Conservation (phyloP, 1,139 yeast species). For the Geotrichum citri-aurantii region DNA sequence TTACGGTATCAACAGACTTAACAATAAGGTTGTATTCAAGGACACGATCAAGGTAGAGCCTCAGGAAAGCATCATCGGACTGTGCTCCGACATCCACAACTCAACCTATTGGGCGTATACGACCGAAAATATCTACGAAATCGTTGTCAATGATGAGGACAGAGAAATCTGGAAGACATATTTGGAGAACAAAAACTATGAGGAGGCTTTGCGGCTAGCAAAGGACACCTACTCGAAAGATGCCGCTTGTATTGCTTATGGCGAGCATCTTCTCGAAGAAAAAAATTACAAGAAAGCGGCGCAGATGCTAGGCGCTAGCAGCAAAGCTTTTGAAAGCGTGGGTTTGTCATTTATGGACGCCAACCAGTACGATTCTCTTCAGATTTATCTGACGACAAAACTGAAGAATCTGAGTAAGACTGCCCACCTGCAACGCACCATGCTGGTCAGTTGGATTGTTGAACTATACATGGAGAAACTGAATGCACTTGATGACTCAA, state of each 20-base stretch:
- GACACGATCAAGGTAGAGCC: slow-evolving; percentile 37
- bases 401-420: slow-evolving; percentile 39
- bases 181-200: slow-evolving; percentile 55
- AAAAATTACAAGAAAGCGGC: slow-evolving; percentile 51
- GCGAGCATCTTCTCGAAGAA: slow-evolving; percentile 45
- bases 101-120: slow-evolving; percentile 61
- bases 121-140: slow-evolving; percentile 50
- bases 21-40: slow-evolving; percentile 43
- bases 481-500: slow-evolving; percentile 43
- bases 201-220: slow-evolving; percentile 55
- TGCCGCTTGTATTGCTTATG: slow-evolving; percentile 57
- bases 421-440: slow-evolving; percentile 48
- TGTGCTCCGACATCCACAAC: slow-evolving; percentile 51
- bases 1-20: slow-evolving; percentile 45
- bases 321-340: slow-evolving; percentile 65
- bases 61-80: slow-evolving; percentile 47
- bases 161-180: slow-evolving; percentile 72
- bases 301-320: slow-evolving; percentile 52
- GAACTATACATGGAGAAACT: slow-evolving; percentile 55
- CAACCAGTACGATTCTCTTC: slow-evolving; percentile 42
- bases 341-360: slow-evolving; percentile 56
- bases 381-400: slow-evolving; percentile 54
- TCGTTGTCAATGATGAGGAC: slow-evolving; percentile 64
- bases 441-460: slow-evolving; percentile 79
- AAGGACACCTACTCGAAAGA: slow-evolving; percentile 46